phyloP scores from a whole-genome alignment of 352 stramenopile species.

The Globisporangium heterothallicum region DNA sequence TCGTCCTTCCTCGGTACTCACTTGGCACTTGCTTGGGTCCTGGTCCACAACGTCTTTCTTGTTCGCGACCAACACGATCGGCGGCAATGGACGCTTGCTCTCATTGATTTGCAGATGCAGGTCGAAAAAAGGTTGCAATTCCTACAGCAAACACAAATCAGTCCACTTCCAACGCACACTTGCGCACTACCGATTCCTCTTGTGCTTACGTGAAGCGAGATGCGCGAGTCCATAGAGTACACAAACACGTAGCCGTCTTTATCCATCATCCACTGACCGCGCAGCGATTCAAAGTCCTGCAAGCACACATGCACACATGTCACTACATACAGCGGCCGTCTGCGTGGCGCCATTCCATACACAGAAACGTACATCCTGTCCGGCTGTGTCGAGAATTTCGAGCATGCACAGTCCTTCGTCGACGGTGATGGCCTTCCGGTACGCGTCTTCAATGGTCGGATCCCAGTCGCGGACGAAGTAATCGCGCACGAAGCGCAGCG shows the following conservation, averaged over 20 bases:
- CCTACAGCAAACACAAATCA: constrained; percentile 19
- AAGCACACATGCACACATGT: background rate
- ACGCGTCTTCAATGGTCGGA: constrained; percentile 89
- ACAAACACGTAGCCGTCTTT: constrained; percentile 91
- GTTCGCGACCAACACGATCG: constrained; percentile 87
- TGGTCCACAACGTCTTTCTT: constrained; percentile 86
- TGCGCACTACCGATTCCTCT: background rate
- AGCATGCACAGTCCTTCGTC: constrained; percentile 84
- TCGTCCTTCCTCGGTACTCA: constrained; percentile 79
- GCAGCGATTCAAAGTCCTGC: constrained; percentile 84
- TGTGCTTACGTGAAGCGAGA: constrained; percentile 68
- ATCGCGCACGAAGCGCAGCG: constrained; percentile 85
- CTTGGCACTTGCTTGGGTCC: constrained; percentile 75
- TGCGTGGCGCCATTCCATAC: background rate
- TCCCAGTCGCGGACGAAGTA: constrained; percentile 91
- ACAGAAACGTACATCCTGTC: constrained; percentile 72
- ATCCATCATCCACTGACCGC: constrained; percentile 89
- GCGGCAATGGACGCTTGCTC: constrained; percentile 61
- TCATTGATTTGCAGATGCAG: constrained; percentile 88
- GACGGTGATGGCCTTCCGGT: constrained; percentile 84
- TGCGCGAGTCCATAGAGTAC: constrained; percentile 87
- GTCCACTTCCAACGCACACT: background rate
- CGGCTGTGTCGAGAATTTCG: constrained; percentile 88
- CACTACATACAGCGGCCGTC: too few species aligned
- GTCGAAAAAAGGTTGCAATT: constrained; percentile 87